Conservation (phyloP, 225 moss, liverwort and hornwort species). For the Lunularia cruciata region DNA sequence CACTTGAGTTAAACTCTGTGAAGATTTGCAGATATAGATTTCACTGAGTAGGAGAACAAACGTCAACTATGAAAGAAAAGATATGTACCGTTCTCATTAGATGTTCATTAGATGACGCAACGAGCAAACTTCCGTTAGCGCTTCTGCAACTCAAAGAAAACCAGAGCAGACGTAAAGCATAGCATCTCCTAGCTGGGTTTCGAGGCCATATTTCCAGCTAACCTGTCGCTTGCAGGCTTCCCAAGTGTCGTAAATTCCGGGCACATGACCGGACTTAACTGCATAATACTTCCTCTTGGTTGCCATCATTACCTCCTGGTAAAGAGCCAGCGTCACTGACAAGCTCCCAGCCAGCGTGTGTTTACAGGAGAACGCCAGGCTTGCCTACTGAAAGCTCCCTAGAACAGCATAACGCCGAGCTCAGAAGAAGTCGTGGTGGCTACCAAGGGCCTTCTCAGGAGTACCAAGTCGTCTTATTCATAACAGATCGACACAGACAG, state of each 20-base stretch:
- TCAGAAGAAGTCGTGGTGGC: too few relatives aligned
- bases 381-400: neutral
- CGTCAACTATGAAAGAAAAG: too few relatives aligned
- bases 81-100: too few relatives aligned
- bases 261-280: conserved; percentile 30
- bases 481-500: too few relatives aligned
- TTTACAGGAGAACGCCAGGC: conserved; percentile 26
- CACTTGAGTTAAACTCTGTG: too few relatives aligned
- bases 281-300: conserved; percentile 42
- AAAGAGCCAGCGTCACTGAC: conserved; percentile 14
- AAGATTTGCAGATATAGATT: too few relatives aligned
- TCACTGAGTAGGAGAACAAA: too few relatives aligned
- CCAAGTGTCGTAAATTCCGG: conserved; percentile 46
- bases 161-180: neutral
- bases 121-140: too few relatives aligned
- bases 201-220: neutral
- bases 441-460: too few relatives aligned
- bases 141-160: neutral
- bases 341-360: conserved; percentile 14
- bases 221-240: conserved; percentile 45
- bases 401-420: neutral
- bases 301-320: conserved; percentile 34
- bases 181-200: neutral
- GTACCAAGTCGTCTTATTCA: too few relatives aligned
- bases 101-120: too few relatives aligned